Evolutionary conservation across 257 asterid genomes (phyloP).

Genomic region (Nicotiana benthamiana): DNA sequence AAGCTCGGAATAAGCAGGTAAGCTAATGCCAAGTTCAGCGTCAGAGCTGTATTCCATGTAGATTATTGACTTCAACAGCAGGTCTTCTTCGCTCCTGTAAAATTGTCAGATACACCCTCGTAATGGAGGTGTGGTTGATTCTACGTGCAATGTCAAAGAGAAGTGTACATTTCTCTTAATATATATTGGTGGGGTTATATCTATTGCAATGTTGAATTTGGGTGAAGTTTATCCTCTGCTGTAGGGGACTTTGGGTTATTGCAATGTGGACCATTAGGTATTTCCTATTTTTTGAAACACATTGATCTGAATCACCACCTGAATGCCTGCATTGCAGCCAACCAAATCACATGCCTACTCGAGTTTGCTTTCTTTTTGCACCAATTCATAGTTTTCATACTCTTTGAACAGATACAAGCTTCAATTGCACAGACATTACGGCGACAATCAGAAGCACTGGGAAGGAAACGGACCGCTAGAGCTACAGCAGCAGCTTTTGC

Average conservation of each 20-base stretch:
- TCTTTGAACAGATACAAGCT: constrained; percentile 73
- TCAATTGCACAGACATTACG: constrained; percentile 79
- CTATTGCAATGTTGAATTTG: neutral
- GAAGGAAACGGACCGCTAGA: constrained; percentile 70
- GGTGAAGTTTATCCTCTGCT: neutral
- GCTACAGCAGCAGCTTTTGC: constrained; percentile 43
- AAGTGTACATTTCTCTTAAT: neutral
- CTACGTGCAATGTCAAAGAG: neutral
- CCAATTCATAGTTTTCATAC: constrained; percentile 7
- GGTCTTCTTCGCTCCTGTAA: neutral
- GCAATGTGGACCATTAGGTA: neutral
- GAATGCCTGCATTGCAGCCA: neutral
- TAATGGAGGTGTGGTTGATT: neutral
- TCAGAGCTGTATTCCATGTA: neutral
- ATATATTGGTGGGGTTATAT: neutral
- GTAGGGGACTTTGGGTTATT: neutral
- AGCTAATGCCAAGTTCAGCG: neutral
- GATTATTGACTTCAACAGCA: neutral
- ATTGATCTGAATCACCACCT: neutral
- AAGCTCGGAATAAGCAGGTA: constrained; percentile 91
- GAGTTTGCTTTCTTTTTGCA: constrained; percentile 4
- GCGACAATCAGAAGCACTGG: constrained; percentile 92
- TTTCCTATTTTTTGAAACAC: neutral
- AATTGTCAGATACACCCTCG: neutral
- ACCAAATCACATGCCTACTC: neutral